Conservation (phyloP, 2,329 filamentous ascomycete genomes). For the Ascochyta clinopodiicola region DNA sequence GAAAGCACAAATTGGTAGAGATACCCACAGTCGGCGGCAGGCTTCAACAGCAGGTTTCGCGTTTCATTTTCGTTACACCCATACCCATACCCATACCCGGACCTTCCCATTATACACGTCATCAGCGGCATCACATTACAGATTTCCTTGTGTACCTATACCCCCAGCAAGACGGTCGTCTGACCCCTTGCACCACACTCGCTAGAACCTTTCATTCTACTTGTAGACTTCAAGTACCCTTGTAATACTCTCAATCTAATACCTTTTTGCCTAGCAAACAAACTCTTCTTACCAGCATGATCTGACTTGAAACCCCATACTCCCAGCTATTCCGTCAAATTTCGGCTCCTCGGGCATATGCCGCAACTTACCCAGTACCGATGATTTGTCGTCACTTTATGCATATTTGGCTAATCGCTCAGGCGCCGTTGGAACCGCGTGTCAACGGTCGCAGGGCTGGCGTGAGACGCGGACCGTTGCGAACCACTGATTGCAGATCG, state of each 20-base stretch:
- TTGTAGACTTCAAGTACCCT: constrained; percentile 19
- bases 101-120: constrained; percentile 2
- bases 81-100: constrained; percentile 5
- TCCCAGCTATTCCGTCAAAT: neutral
- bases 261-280: constrained; percentile 14
- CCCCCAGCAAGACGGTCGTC: constrained; percentile 6
- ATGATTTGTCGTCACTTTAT: constrained; percentile 12
- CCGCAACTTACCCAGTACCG: neutral
- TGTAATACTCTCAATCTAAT: constrained; percentile 19
- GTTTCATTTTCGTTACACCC: constrained; percentile 12
- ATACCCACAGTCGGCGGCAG: constrained; percentile 7
- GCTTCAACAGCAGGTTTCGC: constrained; percentile 17
- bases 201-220: constrained; percentile 18
- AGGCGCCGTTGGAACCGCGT: constrained; percentile 9
- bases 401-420: constrained; percentile 5
- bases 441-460: constrained; percentile 9
- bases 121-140: constrained; percentile 12
- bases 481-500: constrained; percentile 17
- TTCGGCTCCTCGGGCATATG: neutral
- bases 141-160: constrained; percentile 18
- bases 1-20: constrained; percentile 9
- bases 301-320: neutral
- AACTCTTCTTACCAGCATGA: too few species aligned
- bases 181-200: constrained; percentile 14
- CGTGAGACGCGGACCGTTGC: constrained; percentile 18